These are phyloP conservation scores for Ustilago xerochloae DNA, from an alignment of 1,284 basidiomycete species.

Conservation along the genomic window DNA sequence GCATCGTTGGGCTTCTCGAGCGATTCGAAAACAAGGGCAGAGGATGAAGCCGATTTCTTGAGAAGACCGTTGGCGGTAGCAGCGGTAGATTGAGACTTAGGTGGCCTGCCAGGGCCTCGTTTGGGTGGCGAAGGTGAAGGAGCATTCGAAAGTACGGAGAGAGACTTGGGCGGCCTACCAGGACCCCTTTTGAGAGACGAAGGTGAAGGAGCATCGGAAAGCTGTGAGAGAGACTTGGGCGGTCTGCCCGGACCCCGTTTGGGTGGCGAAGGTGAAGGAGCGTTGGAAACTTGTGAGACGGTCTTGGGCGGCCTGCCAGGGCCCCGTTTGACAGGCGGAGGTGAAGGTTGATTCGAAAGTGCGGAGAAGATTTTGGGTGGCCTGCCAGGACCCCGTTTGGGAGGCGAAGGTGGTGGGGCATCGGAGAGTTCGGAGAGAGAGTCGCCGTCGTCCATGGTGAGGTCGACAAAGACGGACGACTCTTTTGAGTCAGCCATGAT, in stretches of 20 bases:
- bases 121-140: neutral
- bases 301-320: too few species aligned
- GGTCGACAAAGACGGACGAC: slow-evolving; percentile 19
- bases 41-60: neutral
- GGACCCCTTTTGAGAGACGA: slow-evolving; percentile 18
- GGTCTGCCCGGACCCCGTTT: too few species aligned
- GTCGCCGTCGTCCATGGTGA: slow-evolving; percentile 28
- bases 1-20: neutral
- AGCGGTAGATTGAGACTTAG: neutral
- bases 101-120: too few species aligned
- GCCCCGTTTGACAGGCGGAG: too few species aligned
- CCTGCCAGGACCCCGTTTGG: too few species aligned
- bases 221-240: slow-evolving; percentile 29
- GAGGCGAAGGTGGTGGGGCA: slow-evolving; percentile 5
- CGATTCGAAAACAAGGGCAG: neutral
- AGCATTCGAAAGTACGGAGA: too few species aligned
- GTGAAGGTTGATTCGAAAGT: neutral
- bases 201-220: slow-evolving; percentile 22
- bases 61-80: neutral
- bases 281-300: too few species aligned
- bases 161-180: too few species aligned
- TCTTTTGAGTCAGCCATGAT: slow-evolving; percentile 8
- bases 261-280: neutral
- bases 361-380: too few species aligned
- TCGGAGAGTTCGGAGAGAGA: slow-evolving; percentile 43